phyloP scores from a whole-genome alignment of 2,329 filamentous ascomycete genomes.

The Cryphonectria naterciae region DNA sequence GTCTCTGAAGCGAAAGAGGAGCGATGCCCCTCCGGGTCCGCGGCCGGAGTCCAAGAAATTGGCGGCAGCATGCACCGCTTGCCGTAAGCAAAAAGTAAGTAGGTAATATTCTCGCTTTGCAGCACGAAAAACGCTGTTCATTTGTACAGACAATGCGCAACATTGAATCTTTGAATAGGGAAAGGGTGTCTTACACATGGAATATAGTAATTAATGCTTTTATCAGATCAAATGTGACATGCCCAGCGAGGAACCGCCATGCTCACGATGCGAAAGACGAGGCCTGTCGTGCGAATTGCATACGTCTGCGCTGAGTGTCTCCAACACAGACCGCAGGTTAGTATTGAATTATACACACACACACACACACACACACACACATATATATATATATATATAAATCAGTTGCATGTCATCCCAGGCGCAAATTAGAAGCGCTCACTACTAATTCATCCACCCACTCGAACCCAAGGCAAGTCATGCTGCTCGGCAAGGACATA shows the following conservation, averaged over 20 bases:
- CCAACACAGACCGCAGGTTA: neutral
- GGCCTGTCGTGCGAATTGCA: slow-evolving; percentile 7
- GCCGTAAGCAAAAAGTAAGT: slow-evolving; percentile 10
- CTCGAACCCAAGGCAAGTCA: neutral
- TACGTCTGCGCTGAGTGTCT: neutral
- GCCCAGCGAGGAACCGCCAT: slow-evolving; percentile 10
- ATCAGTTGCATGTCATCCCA: neutral
- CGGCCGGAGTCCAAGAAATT: slow-evolving; percentile 8
- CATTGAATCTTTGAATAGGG: neutral
- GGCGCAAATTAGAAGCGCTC: too few species aligned
- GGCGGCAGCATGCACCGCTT: slow-evolving; percentile 6
- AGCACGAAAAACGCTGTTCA: neutral
- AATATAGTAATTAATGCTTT: neutral
- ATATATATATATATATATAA: neutral
- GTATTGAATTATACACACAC: neutral
- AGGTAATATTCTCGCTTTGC: neutral
- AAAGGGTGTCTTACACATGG: neutral
- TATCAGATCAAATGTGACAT: slow-evolving; percentile 8
- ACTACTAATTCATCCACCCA: neutral
- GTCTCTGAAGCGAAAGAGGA: slow-evolving; percentile 4
- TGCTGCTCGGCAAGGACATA: slow-evolving; percentile 2
- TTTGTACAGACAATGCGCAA: neutral
- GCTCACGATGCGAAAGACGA: slow-evolving; percentile 3
- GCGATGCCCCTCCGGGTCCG: slow-evolving; percentile 4
- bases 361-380: too few species aligned